Evolutionary conservation across 495 filamentous ascomycete genomes (phyloP).

Genomic region (Talaromyces proteolyticus): DNA sequence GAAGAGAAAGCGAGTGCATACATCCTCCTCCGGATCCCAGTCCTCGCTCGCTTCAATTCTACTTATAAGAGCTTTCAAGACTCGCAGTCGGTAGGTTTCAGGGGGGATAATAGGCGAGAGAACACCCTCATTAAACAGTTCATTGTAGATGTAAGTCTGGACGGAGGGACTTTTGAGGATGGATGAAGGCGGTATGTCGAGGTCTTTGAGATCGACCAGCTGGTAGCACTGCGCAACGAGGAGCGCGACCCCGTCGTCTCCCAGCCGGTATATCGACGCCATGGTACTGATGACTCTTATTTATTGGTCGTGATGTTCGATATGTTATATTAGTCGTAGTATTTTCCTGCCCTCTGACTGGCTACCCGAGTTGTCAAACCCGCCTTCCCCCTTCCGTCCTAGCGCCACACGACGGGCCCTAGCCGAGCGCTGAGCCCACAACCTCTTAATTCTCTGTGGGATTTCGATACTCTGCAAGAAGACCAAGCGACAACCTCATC

Average conservation of each 20-base stretch:
- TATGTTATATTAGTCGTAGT: neutral
- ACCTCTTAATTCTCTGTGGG: constrained; percentile 2
- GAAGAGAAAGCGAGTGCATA: constrained; percentile 40
- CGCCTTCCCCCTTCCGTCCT: constrained; percentile 15
- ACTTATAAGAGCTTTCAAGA: constrained; percentile 62
- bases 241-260: constrained; percentile 9
- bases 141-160: constrained; percentile 57
- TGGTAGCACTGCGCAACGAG: constrained; percentile 60
- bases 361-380: neutral
- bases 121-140: constrained; percentile 53
- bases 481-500: neutral
- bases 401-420: constrained; percentile 18
- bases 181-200: constrained; percentile 48
- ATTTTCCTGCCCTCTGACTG: neutral
- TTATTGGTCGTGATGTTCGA: no score
- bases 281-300: neutral
- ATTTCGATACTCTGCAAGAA: neutral
- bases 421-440: constrained; percentile 37
- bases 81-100: constrained; percentile 58
- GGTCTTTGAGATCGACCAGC: constrained; percentile 47
- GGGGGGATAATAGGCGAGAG: constrained; percentile 50
- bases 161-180: constrained; percentile 45
- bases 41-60: constrained; percentile 61
- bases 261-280: neutral
- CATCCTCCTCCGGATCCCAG: constrained; percentile 73